phyloP scores from a whole-genome alignment of 306 rosid species.

The Carpinus viminea region DNA sequence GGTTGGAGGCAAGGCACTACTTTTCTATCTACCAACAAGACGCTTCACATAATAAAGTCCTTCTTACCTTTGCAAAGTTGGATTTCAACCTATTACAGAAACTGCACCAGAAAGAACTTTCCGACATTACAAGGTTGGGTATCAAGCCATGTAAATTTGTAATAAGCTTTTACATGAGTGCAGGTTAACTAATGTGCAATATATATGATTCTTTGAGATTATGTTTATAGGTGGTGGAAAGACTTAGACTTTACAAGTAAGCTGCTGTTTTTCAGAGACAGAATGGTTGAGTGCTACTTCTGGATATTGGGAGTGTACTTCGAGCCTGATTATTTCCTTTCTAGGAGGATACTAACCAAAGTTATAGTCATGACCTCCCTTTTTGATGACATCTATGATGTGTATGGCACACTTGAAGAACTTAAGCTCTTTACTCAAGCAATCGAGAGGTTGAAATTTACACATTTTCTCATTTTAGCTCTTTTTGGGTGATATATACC shows the following conservation, averaged over 20 bases:
- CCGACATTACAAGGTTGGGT: neutral
- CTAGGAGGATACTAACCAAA: slow-evolving; percentile 32
- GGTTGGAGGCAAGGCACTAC: slow-evolving; percentile 20
- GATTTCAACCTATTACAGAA: slow-evolving; percentile 34
- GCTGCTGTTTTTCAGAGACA: slow-evolving; percentile 22
- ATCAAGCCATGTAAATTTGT: neutral
- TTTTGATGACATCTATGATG: slow-evolving; percentile 50
- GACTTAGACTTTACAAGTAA: slow-evolving; percentile 21
- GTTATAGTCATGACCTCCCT: slow-evolving; percentile 5
- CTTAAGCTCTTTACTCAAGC: slow-evolving; percentile 43
- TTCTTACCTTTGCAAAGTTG: slow-evolving; percentile 28
- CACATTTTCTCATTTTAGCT: neutral
- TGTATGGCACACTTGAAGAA: slow-evolving; percentile 41
- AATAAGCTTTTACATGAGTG: no score
- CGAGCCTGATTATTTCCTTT: slow-evolving; percentile 27
- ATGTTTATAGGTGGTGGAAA: slow-evolving; percentile 46
- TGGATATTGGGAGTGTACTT: no score
- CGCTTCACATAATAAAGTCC: neutral
- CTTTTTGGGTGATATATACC: neutral
- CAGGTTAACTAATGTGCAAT: neutral
- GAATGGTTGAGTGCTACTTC: no score
- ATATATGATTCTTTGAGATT: neutral
- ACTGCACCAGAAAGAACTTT: slow-evolving; percentile 25
- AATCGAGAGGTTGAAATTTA: slow-evolving; percentile 26
- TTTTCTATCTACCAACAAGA: slow-evolving; percentile 22